Evolutionary conservation across 805 yeast genomes (phyloP).

Genomic region (Candida caryicola): DNA sequence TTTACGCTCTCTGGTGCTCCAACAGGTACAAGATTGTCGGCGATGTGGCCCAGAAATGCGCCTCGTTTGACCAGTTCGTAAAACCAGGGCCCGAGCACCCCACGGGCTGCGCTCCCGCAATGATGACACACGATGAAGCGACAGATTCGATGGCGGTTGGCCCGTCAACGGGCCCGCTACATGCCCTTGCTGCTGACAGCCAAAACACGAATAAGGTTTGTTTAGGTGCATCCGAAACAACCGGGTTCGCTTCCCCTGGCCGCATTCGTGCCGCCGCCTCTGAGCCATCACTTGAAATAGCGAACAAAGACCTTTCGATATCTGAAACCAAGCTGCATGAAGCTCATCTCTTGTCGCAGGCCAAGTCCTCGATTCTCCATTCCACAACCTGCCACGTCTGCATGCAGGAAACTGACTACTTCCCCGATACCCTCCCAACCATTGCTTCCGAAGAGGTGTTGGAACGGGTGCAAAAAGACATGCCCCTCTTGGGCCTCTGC

Average conservation of each 20-base stretch:
- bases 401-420: constrained; percentile 28
- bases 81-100: too few relatives aligned
- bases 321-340: constrained; percentile 7
- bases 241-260: too few relatives aligned
- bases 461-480: constrained; percentile 3
- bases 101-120: too few relatives aligned
- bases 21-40: constrained; percentile 25
- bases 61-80: background rate
- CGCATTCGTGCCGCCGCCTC: too few relatives aligned
- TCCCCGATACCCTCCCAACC: constrained; percentile 17
- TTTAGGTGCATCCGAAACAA: background rate
- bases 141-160: background rate
- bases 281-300: too few relatives aligned
- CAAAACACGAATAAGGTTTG: background rate
- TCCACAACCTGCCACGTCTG: constrained; percentile 32
- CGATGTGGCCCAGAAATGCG: constrained; percentile 5
- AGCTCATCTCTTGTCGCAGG: constrained; percentile 9
- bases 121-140: too few relatives aligned
- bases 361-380: constrained; percentile 15
- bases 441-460: constrained; percentile 5
- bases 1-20: constrained; percentile 27
- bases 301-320: too few relatives aligned
- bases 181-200: background rate
- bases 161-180: background rate
- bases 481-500: constrained; percentile 38